phyloP scores from a whole-genome alignment of 306 rosid genomes.

The Potentilla sterilis region DNA sequence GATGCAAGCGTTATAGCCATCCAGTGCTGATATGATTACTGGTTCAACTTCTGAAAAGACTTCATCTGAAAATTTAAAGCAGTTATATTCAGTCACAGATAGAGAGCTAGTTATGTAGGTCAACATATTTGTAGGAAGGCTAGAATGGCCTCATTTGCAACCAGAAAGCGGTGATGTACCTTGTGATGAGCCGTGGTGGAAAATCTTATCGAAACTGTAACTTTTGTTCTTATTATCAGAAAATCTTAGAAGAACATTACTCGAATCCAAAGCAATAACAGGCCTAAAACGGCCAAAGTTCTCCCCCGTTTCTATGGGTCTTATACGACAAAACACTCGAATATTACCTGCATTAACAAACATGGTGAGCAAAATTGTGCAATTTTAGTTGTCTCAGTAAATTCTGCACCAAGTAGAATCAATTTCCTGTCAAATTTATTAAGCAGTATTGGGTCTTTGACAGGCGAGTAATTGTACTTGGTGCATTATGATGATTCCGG shows the following conservation, averaged over 20 bases:
- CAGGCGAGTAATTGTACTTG: neutral
- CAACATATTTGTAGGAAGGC: neutral
- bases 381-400: neutral
- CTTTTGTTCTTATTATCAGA: conserved; percentile 32
- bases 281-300: conserved; percentile 23
- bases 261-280: conserved; percentile 29
- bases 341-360: conserved; percentile 34
- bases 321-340: conserved; percentile 40
- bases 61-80: conserved; percentile 30
- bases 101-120: neutral
- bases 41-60: conserved; percentile 40
- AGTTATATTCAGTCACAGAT: conserved; percentile 1
- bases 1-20: conserved; percentile 44
- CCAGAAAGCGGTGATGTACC: conserved; percentile 25
- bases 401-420: neutral
- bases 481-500: neutral
- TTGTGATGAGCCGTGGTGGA: conserved; percentile 39
- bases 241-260: conserved; percentile 30
- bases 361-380: conserved; percentile 8
- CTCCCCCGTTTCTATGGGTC: conserved; percentile 30
- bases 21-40: conserved; percentile 37
- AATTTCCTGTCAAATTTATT: neutral
- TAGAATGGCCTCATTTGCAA: neutral
- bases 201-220: conserved; percentile 39
- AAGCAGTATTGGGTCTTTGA: neutral